phyloP scores from a whole-genome alignment of 2,329 filamentous ascomycete genomes.

The Pseudogymnoascus sp. region DNA sequence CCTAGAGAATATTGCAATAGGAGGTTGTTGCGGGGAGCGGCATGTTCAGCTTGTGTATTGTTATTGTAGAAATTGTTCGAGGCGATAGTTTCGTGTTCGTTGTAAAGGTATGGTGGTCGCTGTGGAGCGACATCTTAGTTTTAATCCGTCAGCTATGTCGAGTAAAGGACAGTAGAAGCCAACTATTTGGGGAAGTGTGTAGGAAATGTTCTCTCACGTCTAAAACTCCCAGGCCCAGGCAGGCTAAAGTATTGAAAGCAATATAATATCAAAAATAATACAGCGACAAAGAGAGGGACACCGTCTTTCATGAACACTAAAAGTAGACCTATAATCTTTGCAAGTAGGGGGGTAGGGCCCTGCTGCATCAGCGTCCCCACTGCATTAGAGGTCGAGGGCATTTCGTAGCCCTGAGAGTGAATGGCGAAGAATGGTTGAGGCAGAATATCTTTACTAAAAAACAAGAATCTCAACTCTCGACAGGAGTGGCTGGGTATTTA shows the following conservation, averaged over 20 bases:
- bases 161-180: background rate
- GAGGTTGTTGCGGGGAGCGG: background rate
- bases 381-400: background rate
- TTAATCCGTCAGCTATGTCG: background rate
- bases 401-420: background rate
- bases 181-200: background rate
- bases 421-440: background rate
- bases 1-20: background rate
- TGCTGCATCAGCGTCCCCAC: background rate
- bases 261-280: background rate
- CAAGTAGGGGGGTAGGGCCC: background rate
- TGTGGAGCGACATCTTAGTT: background rate
- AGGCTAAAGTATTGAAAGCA: background rate
- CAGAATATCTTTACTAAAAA: background rate
- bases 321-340: background rate
- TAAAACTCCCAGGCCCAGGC: background rate
- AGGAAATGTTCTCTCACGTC: background rate
- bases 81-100: background rate
- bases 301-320: background rate
- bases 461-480: background rate
- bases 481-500: background rate
- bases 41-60: background rate
- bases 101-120: background rate
- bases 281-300: background rate
- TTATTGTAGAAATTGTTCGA: background rate